Percentiles rank a stretch among this genome's conserved stretches.
These are phyloP conservation scores for Cystofilobasidium ferigula DNA, from an alignment of 768 basidiomycete genomes.

Conservation along the genomic window DNA sequence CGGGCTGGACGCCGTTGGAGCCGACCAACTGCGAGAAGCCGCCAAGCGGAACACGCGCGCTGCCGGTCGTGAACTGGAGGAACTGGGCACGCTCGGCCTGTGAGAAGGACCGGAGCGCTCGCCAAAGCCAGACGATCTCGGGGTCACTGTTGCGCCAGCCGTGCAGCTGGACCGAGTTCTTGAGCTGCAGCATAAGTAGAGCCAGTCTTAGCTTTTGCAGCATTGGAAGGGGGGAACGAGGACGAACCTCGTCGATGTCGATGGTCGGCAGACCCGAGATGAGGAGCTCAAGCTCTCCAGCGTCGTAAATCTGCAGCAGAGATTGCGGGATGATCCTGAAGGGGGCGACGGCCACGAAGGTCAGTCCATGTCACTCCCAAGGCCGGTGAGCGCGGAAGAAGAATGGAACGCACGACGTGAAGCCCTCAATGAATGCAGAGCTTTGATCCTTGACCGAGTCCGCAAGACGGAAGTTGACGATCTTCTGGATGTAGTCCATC, in stretches of 20 bases:
- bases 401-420: slow-evolving; percentile 57
- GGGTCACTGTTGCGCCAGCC: slow-evolving; percentile 51
- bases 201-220: slow-evolving; percentile 58
- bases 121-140: slow-evolving; percentile 98
- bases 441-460: slow-evolving; percentile 95
- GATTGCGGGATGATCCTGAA: slow-evolving; percentile 78
- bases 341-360: background rate
- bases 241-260: slow-evolving; percentile 69
- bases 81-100: slow-evolving; percentile 95
- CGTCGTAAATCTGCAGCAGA: slow-evolving; percentile 60
- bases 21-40: slow-evolving; percentile 84
- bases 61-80: slow-evolving; percentile 79
- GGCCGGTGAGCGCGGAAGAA: too few species aligned
- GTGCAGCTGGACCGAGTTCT: slow-evolving; percentile 31
- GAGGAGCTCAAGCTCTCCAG: slow-evolving; percentile 68
- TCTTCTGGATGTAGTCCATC: slow-evolving; percentile 55
- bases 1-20: slow-evolving; percentile 67
- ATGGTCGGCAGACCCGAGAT: slow-evolving; percentile 98
- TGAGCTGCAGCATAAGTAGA: background rate
- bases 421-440: slow-evolving; percentile 73
- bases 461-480: slow-evolving; percentile 84
- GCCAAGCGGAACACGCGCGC: slow-evolving; percentile 65
- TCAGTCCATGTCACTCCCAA: too few species aligned
- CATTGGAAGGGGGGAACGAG: slow-evolving; percentile 75
- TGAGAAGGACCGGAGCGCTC: slow-evolving; percentile 91